Conservation (phyloP, 306 rosid species). For the Prunus davidiana region DNA sequence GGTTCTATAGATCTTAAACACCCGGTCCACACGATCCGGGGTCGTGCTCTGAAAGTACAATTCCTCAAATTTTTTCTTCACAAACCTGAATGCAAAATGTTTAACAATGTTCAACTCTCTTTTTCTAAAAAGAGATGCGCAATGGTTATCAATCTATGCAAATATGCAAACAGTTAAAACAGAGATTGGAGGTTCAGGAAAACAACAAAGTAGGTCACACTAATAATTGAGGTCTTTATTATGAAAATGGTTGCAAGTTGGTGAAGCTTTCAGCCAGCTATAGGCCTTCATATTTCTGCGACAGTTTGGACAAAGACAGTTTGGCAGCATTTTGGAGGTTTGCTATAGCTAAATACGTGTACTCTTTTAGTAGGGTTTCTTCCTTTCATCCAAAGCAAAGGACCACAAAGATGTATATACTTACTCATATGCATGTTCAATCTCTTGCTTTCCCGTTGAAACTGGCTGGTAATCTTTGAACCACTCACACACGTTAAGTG, state of each 20-base stretch:
- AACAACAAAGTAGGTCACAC: background rate
- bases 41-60: slow-evolving; percentile 87
- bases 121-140: background rate
- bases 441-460: slow-evolving; percentile 88
- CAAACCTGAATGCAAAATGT: slow-evolving; percentile 54
- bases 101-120: background rate
- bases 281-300: background rate
- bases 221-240: background rate
- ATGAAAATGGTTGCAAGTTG: background rate
- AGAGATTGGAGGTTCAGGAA: background rate
- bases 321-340: background rate
- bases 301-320: background rate
- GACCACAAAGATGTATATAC: slow-evolving; percentile 21
- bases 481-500: slow-evolving; percentile 88
- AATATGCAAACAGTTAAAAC: background rate
- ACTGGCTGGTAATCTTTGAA: slow-evolving; percentile 94
- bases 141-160: background rate
- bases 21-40: slow-evolving; percentile 86
- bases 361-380: background rate
- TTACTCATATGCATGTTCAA: slow-evolving; percentile 94
- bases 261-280: slow-evolving; percentile 18
- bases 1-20: slow-evolving; percentile 84
- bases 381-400: slow-evolving; percentile 7
- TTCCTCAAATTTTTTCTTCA: slow-evolving; percentile 96
- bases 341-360: background rate